These are phyloP conservation scores for Calonectria naviculata DNA, from an alignment of 2,329 filamentous ascomycete genomes.

Conservation along the genomic window DNA sequence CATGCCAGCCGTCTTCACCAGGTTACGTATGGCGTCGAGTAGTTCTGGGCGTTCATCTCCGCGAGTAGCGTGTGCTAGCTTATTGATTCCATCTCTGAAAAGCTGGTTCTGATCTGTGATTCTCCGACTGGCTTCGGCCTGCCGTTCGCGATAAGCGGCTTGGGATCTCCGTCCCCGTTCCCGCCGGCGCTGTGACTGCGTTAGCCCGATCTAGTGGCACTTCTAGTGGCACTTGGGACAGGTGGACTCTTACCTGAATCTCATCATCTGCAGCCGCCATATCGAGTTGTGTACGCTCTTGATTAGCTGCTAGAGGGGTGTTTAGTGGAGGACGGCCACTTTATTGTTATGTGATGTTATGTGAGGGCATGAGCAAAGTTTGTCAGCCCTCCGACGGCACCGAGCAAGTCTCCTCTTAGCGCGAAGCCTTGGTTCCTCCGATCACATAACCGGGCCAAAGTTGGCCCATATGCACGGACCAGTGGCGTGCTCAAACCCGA, in stretches of 20 bases:
- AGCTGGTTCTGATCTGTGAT: constrained; percentile 33
- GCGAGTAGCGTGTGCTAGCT: not conserved
- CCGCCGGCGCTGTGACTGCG: constrained; percentile 31
- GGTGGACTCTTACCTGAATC: not conserved
- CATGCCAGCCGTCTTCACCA: constrained; percentile 19
- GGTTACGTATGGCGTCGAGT: constrained; percentile 9
- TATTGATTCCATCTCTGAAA: constrained; percentile 13
- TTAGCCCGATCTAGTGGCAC: not conserved
- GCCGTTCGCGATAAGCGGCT: constrained; percentile 45
- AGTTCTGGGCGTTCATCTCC: constrained; percentile 21
- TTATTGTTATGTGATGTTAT: not conserved
- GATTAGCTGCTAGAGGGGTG: not conserved
- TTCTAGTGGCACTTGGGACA: too few species aligned
- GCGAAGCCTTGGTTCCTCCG: constrained; percentile 3
- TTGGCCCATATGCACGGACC: not conserved
- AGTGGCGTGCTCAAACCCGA: not conserved
- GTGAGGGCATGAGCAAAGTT: not conserved
- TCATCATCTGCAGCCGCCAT: constrained; percentile 5
- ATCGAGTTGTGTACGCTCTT: rapidly evolving
- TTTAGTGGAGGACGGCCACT: not conserved
- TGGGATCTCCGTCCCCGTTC: constrained; percentile 45
- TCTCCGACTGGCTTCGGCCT: constrained; percentile 30
- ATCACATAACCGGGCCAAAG: constrained; percentile 24
- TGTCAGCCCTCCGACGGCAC: not conserved
- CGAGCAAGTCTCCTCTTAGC: not conserved